Evolutionary conservation across 306 rosid species (phyloP).

Genomic region (Sphenostylis stenocarpa): DNA sequence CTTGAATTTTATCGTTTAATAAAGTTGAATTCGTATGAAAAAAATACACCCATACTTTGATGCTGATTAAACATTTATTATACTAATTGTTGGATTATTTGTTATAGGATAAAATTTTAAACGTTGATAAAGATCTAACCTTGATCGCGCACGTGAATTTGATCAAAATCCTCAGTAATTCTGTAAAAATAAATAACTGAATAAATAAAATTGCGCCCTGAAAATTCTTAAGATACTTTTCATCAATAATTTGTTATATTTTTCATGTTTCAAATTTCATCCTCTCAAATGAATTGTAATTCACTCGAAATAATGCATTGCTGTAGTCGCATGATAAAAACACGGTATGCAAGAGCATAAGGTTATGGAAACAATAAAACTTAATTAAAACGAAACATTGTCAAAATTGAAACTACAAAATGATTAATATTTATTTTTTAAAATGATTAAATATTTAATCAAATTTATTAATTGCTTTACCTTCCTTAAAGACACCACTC

Average conservation of each 20-base stretch:
- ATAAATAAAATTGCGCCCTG: not conserved
- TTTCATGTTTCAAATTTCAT: conserved; percentile 4
- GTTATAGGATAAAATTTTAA: not conserved
- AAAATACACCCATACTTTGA: no score
- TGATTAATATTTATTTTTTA: not conserved
- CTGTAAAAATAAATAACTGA: no score
- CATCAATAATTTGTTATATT: not conserved
- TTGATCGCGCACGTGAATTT: not conserved
- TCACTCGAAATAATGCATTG: not conserved
- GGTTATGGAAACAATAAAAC: not conserved
- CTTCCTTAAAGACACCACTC: not conserved
- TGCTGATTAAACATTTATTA: not conserved
- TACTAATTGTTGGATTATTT: not conserved
- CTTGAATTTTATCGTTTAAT: no score
- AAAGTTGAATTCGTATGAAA: no score
- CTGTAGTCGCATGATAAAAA: not conserved
- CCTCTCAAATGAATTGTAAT: conserved; percentile 3
- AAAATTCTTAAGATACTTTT: not conserved
- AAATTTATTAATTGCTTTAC: not conserved
- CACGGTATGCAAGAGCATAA: not conserved
- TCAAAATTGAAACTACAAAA: not conserved
- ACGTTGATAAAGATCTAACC: not conserved
- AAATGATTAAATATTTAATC: not conserved
- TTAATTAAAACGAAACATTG: not conserved
- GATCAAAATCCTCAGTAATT: not conserved